A percentile compares a stretch with the other conserved stretches of the same genome.
phyloP scores from a whole-genome alignment of 768 basidiomycete species.

The Xerocomellus intermedius region DNA sequence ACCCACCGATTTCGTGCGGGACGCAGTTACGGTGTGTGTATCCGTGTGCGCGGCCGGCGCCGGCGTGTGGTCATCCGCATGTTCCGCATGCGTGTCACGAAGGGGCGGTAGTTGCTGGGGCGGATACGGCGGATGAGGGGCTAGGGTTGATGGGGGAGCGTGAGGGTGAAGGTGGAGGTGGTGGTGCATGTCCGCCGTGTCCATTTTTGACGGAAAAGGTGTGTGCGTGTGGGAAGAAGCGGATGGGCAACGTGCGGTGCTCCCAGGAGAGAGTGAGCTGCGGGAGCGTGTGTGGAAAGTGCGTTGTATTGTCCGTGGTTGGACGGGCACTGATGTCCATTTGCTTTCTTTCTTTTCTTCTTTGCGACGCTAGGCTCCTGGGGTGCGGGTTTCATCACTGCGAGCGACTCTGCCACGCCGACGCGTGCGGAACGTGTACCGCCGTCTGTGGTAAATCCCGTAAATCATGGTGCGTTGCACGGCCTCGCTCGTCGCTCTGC shows the following conservation, averaged over 20 bases:
- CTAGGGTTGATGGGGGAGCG: neutral
- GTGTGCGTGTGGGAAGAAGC: slow-evolving; percentile 90
- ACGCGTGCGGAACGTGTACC: slow-evolving; percentile 74
- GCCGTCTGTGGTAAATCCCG: slow-evolving; percentile 84
- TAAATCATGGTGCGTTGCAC: slow-evolving; percentile 65
- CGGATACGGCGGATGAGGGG: slow-evolving; percentile 26
- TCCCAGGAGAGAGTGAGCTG: slow-evolving; percentile 80
- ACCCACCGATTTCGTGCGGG: slow-evolving; percentile 89
- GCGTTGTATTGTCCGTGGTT: slow-evolving; percentile 22
- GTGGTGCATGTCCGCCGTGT: slow-evolving; percentile 75
- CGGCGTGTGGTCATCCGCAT: slow-evolving; percentile 79
- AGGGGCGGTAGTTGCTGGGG: slow-evolving; percentile 38
- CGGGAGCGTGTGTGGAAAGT: slow-evolving; percentile 79
- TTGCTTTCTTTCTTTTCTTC: neutral
- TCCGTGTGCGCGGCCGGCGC: slow-evolving; percentile 71
- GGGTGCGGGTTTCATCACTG: slow-evolving; percentile 90
- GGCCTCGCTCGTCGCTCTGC: neutral
- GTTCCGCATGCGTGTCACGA: slow-evolving; percentile 84
- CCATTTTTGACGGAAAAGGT: slow-evolving; percentile 71
- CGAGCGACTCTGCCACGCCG: slow-evolving; percentile 77
- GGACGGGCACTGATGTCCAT: neutral
- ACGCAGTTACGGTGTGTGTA: slow-evolving; percentile 74
- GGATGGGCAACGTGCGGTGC: slow-evolving; percentile 77
- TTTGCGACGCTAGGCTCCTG: slow-evolving; percentile 47
- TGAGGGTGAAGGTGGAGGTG: neutral